Base-by-base conservation (phyloP, 768 basidiomycete genomes). In the Rhizopogon roseolus region DNA sequence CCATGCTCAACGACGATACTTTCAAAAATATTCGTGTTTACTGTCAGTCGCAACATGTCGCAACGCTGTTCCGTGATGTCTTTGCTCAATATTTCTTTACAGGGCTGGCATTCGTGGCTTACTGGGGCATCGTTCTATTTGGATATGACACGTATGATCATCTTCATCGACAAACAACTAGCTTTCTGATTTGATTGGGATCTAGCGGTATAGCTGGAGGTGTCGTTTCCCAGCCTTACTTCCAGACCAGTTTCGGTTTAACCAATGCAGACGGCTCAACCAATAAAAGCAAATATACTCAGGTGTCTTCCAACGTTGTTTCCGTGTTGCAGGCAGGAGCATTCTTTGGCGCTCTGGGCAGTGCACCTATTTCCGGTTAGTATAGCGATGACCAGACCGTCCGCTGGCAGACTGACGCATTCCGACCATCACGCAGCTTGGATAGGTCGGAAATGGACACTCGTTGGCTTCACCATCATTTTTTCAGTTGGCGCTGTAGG, bases 51-150 rank as follows among this genome's bases (percentile, higher is more conserved):
- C 29, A 28, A 27, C 9, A 1, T 32, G 13, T 36, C 13, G 34
- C 34, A 36, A 36, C 13, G 14, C 25, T 11, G 6, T 37, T 0
- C 37, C 13, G 36, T 32, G 22, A 0, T 6, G 17, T 4, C 36
- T 29, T 6, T 22, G 41, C 38, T 45, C 10, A 19, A 37, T 9
- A 53, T 17, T 39, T 9, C 6, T 36, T 36, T 37, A 7, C 57
- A 89, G 87, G 84, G 79, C 68, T 89, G 60, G 87, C 86, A 1
- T 85, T 89, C 63, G 71, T 86, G 55, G 83, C 76, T 0, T 90
- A 89, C 67, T 87, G 84, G 84, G 88, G 88, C 1, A 88, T 88
- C 55, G 71, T 90, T n/a, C 73, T 90, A 16, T 92, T 92, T 63
- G 90, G 90, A 61, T 91, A 90, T 61, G 88, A 88, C 65, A 83